phyloP scores from a whole-genome alignment of 164 flowering plant genomes.

The Protea cynaroides region DNA sequence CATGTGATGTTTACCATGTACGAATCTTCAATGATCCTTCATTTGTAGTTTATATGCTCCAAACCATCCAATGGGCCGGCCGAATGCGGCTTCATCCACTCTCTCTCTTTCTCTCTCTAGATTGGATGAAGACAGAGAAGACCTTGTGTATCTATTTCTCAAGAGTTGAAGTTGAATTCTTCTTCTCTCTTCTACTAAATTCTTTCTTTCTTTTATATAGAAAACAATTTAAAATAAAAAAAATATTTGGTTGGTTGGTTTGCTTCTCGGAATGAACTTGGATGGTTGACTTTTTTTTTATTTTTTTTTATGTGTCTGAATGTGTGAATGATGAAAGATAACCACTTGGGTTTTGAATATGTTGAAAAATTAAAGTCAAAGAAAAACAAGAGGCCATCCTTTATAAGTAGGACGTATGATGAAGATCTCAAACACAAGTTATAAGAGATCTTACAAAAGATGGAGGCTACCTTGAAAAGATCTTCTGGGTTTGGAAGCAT shows the following conservation, averaged over 20 bases:
- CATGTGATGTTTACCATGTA: no score
- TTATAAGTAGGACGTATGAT: background rate
- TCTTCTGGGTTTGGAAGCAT: conserved; percentile 12
- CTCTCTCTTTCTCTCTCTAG: no score
- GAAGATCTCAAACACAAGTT: background rate
- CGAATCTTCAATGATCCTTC: no score
- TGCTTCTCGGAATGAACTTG: conserved; percentile 9
- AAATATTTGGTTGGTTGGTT: background rate
- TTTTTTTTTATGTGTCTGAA: conserved; percentile 4
- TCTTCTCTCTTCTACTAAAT: background rate
- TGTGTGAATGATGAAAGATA: conserved; percentile 4
- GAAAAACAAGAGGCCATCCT: conserved; percentile 10
- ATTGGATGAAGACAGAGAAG: no score
- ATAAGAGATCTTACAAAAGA: conserved; percentile 1
- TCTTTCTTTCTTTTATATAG: background rate
- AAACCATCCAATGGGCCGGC: background rate
- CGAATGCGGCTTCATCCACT: conserved; percentile 4
- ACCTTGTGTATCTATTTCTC: background rate
- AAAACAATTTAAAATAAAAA: background rate
- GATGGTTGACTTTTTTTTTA: conserved; percentile 24
- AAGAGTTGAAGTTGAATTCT: conserved; percentile 19
- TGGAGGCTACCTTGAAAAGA: conserved; percentile 19
- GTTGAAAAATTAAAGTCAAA: conserved; percentile 2
- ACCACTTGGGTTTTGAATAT: conserved; percentile 14
- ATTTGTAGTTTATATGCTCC: no score